Percentiles rank a stretch among this genome's conserved stretches.
Conservation (phyloP, 495 filamentous ascomycete genomes). For the Aspergillus asperescens region DNA sequence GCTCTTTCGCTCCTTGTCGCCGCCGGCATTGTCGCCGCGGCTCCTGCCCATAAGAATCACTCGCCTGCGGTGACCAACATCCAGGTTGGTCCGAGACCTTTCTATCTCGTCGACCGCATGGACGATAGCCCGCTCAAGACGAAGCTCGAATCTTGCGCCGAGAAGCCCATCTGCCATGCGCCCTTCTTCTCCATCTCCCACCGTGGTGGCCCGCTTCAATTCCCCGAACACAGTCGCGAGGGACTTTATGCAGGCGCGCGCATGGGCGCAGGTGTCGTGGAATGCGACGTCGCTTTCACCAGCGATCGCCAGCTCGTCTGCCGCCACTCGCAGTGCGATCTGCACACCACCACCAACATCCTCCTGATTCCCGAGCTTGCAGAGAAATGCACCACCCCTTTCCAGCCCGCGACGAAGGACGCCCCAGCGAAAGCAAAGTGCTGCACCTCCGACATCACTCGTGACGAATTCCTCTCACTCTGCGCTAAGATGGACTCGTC, state of each 20-base stretch:
- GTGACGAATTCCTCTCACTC: slow-evolving; percentile 52
- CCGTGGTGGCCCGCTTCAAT: slow-evolving; percentile 54
- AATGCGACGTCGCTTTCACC: slow-evolving; percentile 62
- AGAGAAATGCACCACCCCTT: slow-evolving; percentile 56
- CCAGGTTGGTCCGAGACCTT: slow-evolving; percentile 53
- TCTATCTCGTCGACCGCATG: slow-evolving; percentile 57
- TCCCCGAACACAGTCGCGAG: slow-evolving; percentile 56
- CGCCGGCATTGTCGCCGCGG: slow-evolving; percentile 14
- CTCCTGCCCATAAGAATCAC: slow-evolving; percentile 9
- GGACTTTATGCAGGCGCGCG: slow-evolving; percentile 48
- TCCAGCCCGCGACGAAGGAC: slow-evolving; percentile 44
- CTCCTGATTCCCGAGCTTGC: slow-evolving; percentile 50
- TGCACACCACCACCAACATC: slow-evolving; percentile 61
- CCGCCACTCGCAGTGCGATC: slow-evolving; percentile 57
- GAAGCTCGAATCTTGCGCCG: slow-evolving; percentile 49
- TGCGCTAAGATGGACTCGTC: slow-evolving; percentile 60
- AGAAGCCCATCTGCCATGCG: slow-evolving; percentile 37
- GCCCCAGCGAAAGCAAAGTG: slow-evolving; percentile 46
- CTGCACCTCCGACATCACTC: slow-evolving; percentile 60
- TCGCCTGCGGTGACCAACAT: slow-evolving; percentile 21
- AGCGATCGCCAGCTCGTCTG: slow-evolving; percentile 56
- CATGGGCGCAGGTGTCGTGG: slow-evolving; percentile 60
- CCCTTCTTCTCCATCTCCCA: slow-evolving; percentile 50
- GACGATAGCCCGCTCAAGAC: slow-evolving; percentile 50
- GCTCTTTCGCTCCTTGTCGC: slow-evolving; percentile 11